A percentile compares a stretch with the other conserved stretches of the same genome.
These are phyloP conservation scores for Suhomyces tanzawaensis DNA, from an alignment of 805 yeast species.

Conservation along the genomic window DNA sequence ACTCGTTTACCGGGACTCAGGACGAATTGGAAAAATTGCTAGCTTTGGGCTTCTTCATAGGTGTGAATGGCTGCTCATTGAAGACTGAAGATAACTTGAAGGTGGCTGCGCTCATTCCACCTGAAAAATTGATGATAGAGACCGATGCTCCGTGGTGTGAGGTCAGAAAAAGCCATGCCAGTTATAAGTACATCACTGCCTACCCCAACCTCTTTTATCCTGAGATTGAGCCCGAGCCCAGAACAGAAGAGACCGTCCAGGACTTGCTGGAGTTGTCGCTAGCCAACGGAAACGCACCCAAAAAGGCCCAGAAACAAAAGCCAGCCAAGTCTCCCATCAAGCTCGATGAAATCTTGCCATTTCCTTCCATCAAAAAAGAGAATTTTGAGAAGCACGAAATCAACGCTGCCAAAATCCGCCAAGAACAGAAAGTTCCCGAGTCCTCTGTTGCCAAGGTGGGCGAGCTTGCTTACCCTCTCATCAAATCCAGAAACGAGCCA, in stretches of 20 bases:
- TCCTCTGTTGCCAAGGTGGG: conserved; percentile 17
- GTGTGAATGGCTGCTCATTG: conserved; percentile 92
- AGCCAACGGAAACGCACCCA: conserved; percentile 15
- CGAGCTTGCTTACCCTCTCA: conserved; percentile 44
- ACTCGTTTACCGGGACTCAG: conserved; percentile 85
- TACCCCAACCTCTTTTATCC: conserved; percentile 63
- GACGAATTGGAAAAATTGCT: conserved; percentile 61
- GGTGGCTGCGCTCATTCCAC: conserved; percentile 67
- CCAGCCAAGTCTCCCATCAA: conserved; percentile 19
- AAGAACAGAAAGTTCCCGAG: conserved; percentile 9
- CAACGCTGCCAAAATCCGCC: conserved; percentile 10
- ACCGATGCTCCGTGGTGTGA: conserved; percentile 99
- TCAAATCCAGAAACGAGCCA: conserved; percentile 91
- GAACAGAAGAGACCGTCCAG: conserved; percentile 2
- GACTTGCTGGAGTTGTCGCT: neutral
- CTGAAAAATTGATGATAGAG: conserved; percentile 71
- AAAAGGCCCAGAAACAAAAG: neutral
- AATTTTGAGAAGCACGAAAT: conserved; percentile 39
- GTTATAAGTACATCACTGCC: conserved; percentile 53
- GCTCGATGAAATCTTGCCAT: conserved; percentile 55
- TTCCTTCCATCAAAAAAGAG: conserved; percentile 65
- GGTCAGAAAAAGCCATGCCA: conserved; percentile 76
- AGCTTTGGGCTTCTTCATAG: conserved; percentile 61
- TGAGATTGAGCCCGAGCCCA: conserved; percentile 7
- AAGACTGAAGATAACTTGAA: conserved; percentile 70